Evolutionary conservation across 202 grass and related monocot genomes (phyloP), one percentile per base, ranked within the genome.

Genomic region (Musa balbisiana): DNA sequence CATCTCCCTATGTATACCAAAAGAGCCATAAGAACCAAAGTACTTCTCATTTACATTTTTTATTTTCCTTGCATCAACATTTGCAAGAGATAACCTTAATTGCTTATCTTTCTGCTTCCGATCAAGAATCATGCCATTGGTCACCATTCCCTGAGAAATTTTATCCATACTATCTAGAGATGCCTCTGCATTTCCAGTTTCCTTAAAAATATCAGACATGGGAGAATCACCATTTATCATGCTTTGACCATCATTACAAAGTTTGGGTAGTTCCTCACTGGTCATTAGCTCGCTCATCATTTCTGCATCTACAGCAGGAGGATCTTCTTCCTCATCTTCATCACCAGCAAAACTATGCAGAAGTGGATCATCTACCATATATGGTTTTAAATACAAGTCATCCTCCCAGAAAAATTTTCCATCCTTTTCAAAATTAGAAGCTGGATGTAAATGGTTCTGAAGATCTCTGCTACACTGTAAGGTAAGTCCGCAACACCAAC

Each of bases 1-100:
- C 95, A 98, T 98, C 91, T 98, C 91, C 73, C 91, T 92, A 78
- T 98, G 95, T 55, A 98, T 94, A 63, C 87, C 85, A 74, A 92
- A 99, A 55, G 91, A 94, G 82, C 95, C 87, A 76, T 99, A 99
- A 26, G 88, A 82, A 54, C 91, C 89, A 63, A 99, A 99, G 80
- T 99, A 99, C 64, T 76, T 89, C 54, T 94, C 91, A 83, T 94
- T 90, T 67, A 92, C 91, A 80, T 49, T 77, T 81, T 85, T 94
- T 3, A 91, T 92, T 84, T 89, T 77, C 72, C 75, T 85, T 67
- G 85, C 83, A 80, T 76, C 77, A 71, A 83, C 85, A 92, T 51
- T 87, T 52, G 83, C 80, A 26, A 71, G 51, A 81, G 82, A 81
- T 20, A 88, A 63, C 74, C 82, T 94, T 62, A 92, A 62, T 73